Base-by-base conservation (phyloP, 371 early-diverging fungal genomes). In the Cladochytrium tenue region DNA sequence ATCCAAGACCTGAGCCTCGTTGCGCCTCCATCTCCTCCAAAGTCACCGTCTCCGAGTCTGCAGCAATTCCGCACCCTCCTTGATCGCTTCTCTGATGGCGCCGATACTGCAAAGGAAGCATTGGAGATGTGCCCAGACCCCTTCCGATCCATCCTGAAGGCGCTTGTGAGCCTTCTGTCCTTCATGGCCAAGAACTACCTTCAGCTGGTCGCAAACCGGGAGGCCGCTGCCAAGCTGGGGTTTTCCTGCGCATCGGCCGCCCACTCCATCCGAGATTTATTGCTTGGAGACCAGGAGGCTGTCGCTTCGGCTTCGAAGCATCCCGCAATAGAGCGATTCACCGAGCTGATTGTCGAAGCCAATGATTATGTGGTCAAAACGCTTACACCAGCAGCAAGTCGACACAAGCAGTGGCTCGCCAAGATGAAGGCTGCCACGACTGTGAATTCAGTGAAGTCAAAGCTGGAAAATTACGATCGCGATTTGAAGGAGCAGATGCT, bases 131-230 rank as follows among this genome's bases (percentile, higher is more conserved):
- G 43, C 43, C 43, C 43, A 7, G 43, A 43, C 7, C 7, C 43
- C 13, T 7, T 43, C 43, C 43, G 43, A 13, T 20, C 43, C 43
- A 43, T 43, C 43, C 20, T 43, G 13, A 43, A 7, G 43, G 20
- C 43, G 13, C 43, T 55, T 26, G 26, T 55, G 7, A 26, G 55
- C 20, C 15, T 55, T 13, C 30, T 55, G 15, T 7, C 10, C 30
- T 55, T 25, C 26, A 10, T 55, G 7, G 55, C 55, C 55, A 20
- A 25, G 15, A 55, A 55, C 30, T 55, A 55, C 55, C 7, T 55
- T 10, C 20, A 20, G 55, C 20, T 55, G 26, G 55, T 15, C 10
- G 10, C 55, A 13, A 55, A 55, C 30, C 10, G 26, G 26, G 26
- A 28, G 26, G 55, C 55, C 26, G 55, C 55, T 13, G 55, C 55